A percentile compares a stretch with the other conserved stretches of the same genome.
Conservation (phyloP, 768 basidiomycete species). For the Leucosporidium scottii region DNA sequence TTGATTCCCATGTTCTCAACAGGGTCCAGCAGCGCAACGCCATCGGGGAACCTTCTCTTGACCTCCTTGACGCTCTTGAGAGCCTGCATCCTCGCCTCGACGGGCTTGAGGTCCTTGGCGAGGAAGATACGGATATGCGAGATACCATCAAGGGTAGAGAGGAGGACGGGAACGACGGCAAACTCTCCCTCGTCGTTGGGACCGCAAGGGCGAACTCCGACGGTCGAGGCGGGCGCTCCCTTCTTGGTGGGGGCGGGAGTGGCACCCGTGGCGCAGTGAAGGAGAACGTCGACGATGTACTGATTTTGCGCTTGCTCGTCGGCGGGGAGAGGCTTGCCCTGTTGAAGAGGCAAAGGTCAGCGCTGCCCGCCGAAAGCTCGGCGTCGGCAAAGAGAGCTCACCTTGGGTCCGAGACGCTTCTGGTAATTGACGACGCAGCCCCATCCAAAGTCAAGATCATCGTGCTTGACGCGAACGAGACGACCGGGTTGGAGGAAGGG, state of each 20-base stretch:
- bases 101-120: constrained; percentile 78
- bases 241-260: constrained; percentile 49
- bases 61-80: constrained; percentile 90
- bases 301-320: constrained; percentile 74
- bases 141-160: constrained; percentile 78
- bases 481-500: constrained; percentile 90
- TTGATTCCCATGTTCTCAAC: constrained; percentile 91
- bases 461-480: constrained; percentile 81
- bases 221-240: constrained; percentile 50
- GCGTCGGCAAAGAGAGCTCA: constrained; percentile 43
- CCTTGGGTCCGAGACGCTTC: constrained; percentile 74
- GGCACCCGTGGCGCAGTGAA: constrained; percentile 64
- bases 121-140: constrained; percentile 78
- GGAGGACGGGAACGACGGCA: constrained; percentile 76
- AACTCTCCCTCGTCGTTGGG: constrained; percentile 67
- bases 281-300: constrained; percentile 85
- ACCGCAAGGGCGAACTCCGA: constrained; percentile 67
- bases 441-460: constrained; percentile 90
- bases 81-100: constrained; percentile 66
- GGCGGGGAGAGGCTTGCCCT: constrained; percentile 54
- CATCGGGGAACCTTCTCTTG: constrained; percentile 80
- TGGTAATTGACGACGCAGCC: constrained; percentile 87
- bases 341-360: background rate
- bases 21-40: constrained; percentile 79
- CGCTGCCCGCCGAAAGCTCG: background rate